Conservation (phyloP, 73 alveolate species). For the Tetrahymena borealis region DNA sequence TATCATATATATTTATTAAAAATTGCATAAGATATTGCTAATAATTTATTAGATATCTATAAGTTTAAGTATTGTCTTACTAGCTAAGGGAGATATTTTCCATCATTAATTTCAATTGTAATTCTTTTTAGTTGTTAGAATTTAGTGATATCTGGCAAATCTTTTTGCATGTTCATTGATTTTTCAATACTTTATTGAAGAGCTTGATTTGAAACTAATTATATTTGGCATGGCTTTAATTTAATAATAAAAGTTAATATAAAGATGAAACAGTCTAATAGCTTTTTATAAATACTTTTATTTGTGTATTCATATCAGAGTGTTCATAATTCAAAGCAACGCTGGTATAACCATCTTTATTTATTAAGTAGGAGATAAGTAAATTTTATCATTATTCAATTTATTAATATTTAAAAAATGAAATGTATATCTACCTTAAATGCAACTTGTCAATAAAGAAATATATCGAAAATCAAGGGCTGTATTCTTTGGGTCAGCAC, state of each 20-base stretch:
- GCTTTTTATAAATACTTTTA: background rate
- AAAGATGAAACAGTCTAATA: background rate
- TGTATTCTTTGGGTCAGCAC: background rate
- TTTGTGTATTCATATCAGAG: background rate
- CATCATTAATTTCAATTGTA: background rate
- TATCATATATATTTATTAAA: background rate
- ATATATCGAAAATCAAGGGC: background rate
- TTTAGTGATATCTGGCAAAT: background rate
- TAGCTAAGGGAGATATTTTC: background rate
- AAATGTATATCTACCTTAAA: background rate
- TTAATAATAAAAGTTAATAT: background rate
- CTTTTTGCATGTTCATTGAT: background rate
- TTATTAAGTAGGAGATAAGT: background rate
- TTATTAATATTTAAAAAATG: background rate
- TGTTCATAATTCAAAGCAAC: background rate
- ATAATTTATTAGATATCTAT: too few species aligned
- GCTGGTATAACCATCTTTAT: background rate
- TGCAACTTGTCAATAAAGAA: background rate
- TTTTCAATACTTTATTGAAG: background rate
- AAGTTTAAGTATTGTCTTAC: too few species aligned
- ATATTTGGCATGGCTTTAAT: background rate
- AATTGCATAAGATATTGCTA: too few species aligned
- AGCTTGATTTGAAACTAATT: background rate
- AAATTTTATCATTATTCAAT: too few species aligned
- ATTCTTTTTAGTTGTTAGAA: background rate